These are phyloP conservation scores for Plasmodium coatneyi DNA, from an alignment of 169 alveolate genomes.

Conservation along the genomic window DNA sequence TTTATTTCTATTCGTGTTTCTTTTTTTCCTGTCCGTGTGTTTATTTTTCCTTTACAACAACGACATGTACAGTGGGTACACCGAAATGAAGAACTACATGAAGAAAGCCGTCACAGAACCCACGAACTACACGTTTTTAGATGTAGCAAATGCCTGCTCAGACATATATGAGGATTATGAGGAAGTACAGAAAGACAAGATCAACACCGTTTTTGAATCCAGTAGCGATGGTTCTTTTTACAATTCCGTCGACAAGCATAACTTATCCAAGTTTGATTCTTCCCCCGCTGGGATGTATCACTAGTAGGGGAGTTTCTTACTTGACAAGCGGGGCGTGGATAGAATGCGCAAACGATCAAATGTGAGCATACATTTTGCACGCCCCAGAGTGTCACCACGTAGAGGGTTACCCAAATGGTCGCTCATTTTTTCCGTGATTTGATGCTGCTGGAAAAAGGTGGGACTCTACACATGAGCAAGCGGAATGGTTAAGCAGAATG, in stretches of 20 bases:
- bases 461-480: not conserved
- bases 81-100: slow-evolving; percentile 68
- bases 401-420: not conserved
- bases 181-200: not conserved
- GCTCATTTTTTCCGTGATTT: not conserved
- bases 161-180: slow-evolving; percentile 58
- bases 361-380: not conserved
- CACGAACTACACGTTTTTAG: slow-evolving; percentile 66
- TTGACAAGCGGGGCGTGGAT: not conserved
- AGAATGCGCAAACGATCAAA: not conserved
- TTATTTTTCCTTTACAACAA: slow-evolving; percentile 39
- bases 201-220: slow-evolving; percentile 23
- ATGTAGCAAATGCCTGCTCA: slow-evolving; percentile 37
- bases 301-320: not conserved
- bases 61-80: slow-evolving; percentile 51
- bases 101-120: slow-evolving; percentile 58
- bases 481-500: not conserved
- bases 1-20: slow-evolving; percentile 43
- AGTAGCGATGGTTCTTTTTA: slow-evolving; percentile 57
- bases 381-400: not conserved
- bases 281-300: slow-evolving; percentile 62
- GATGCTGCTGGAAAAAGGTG: not conserved
- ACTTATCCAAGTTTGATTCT: slow-evolving; percentile 37
- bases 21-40: slow-evolving; percentile 37
- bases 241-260: slow-evolving; percentile 33